A percentile compares a stretch with the other conserved stretches of the same genome.
Conservation (phyloP, 2,329 filamentous ascomycete species). For the Nemania diffusa region DNA sequence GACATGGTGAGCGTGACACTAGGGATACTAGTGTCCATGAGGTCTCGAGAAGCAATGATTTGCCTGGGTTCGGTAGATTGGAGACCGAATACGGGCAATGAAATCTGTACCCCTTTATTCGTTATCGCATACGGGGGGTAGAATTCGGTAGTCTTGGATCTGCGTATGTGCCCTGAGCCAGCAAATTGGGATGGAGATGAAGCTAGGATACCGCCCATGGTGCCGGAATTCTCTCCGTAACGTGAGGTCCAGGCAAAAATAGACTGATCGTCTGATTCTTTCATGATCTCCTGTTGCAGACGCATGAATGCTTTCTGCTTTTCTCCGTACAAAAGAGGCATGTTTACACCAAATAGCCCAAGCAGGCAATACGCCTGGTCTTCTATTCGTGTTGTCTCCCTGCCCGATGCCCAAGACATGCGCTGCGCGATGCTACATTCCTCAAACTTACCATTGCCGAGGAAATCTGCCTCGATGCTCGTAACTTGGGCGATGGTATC, state of each 20-base stretch:
- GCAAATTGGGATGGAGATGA: conserved; percentile 5
- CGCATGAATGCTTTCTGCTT: conserved; percentile 12
- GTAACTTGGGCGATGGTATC: conserved; percentile 10
- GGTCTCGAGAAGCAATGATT: background rate
- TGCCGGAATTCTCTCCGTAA: background rate
- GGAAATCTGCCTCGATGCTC: conserved; percentile 7
- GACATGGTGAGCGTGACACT: conserved; percentile 1
- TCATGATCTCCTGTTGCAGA: conserved; percentile 23
- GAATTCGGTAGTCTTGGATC: background rate
- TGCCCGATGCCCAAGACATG: conserved; percentile 25
- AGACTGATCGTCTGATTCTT: conserved; percentile 21
- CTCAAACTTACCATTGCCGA: conserved; percentile 6
- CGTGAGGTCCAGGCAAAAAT: conserved; percentile 15
- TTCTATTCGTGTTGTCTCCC: conserved; percentile 18
- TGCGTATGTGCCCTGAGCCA: conserved; percentile 3
- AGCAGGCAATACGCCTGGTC: conserved; percentile 28
- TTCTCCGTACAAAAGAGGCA: conserved; percentile 20
- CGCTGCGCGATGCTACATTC: conserved; percentile 27
- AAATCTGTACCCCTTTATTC: conserved; percentile 22
- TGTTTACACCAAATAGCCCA: conserved; percentile 23
- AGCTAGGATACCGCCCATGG: conserved; percentile 5
- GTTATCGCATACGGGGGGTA: conserved; percentile 8
- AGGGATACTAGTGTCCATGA: background rate
- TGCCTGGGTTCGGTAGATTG: background rate
- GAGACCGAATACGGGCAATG: conserved; percentile 1